These are phyloP conservation scores for Eurotiales sp. DNA, from an alignment of 2,329 filamentous ascomycete genomes.

Conservation along the genomic window DNA sequence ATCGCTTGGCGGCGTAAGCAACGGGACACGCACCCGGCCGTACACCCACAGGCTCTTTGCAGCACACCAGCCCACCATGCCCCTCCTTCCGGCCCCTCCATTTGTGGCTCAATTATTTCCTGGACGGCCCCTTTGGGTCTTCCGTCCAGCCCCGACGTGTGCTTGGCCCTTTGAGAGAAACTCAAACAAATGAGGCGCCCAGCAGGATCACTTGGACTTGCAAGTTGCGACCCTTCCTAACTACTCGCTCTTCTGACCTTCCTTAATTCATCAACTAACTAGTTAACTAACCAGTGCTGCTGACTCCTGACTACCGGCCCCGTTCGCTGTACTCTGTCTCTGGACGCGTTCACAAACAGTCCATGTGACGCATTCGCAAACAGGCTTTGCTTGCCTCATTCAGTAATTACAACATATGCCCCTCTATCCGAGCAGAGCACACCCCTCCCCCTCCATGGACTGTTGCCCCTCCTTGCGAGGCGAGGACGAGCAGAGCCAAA, in stretches of 20 bases:
- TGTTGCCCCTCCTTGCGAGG: neutral
- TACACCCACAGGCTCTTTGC: slow-evolving; percentile 15
- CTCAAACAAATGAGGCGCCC: slow-evolving; percentile 9
- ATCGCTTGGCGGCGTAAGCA: slow-evolving; percentile 10
- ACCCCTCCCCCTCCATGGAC: slow-evolving; percentile 4
- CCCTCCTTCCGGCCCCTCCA: slow-evolving; percentile 12
- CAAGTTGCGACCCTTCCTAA: slow-evolving; percentile 3
- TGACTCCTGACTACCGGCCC: too few species aligned
- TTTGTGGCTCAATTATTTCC: slow-evolving; percentile 6
- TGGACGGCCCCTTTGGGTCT: slow-evolving; percentile 3
- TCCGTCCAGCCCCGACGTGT: slow-evolving; percentile 6
- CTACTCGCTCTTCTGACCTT: slow-evolving; percentile 1
- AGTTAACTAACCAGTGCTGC: too few species aligned
- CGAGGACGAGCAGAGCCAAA: too few species aligned
- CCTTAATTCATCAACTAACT: too few species aligned
- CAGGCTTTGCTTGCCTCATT: too few species aligned
- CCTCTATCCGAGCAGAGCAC: slow-evolving; percentile 8
- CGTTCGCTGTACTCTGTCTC: too few species aligned
- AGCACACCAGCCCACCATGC: slow-evolving; percentile 1
- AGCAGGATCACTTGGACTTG: neutral
- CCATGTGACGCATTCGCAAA: too few species aligned
- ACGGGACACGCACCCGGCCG: too few species aligned
- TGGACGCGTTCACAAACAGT: too few species aligned
- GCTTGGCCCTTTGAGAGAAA: neutral
- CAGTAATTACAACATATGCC: too few species aligned